Percentiles rank a stretch among this genome's conserved stretches.
These are phyloP conservation scores for Cercospora sesami DNA, from an alignment of 2,329 filamentous ascomycete genomes.

Conservation along the genomic window DNA sequence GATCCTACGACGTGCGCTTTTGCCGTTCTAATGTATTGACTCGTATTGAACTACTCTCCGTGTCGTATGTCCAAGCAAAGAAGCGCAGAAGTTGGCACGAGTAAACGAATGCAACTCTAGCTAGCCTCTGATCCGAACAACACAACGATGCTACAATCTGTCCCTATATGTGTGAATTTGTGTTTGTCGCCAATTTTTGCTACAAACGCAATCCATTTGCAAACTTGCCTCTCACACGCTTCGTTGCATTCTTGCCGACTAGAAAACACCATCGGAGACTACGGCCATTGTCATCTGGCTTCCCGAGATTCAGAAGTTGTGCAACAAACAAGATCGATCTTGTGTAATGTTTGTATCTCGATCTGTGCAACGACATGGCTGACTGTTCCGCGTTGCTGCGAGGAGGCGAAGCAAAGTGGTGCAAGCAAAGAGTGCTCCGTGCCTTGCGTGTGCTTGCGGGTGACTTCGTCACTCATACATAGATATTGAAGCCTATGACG, in stretches of 20 bases:
- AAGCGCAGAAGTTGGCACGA: neutral
- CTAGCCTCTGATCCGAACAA: neutral
- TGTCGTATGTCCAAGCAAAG: neutral
- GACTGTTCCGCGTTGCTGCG: neutral
- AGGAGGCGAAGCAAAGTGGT: neutral
- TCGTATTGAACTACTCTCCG: neutral
- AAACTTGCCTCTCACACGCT: neutral
- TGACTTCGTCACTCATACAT: neutral
- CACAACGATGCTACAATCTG: neutral
- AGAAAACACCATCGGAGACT: neutral
- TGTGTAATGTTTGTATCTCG: neutral
- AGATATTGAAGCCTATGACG: neutral
- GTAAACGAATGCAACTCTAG: neutral
- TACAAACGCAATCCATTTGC: slow-evolving; percentile 11
- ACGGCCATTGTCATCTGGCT: neutral
- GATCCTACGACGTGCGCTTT: neutral
- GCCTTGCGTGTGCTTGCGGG: neutral
- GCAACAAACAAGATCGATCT: neutral
- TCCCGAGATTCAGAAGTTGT: neutral
- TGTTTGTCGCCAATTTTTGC: slow-evolving; percentile 3
- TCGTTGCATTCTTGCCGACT: neutral
- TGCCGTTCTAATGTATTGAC: neutral
- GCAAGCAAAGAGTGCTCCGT: neutral
- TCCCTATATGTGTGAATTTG: neutral
- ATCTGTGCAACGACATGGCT: neutral